These are phyloP conservation scores for Hypomontagnella monticulosa DNA, from an alignment of 495 filamentous ascomycete genomes.

Conservation along the genomic window DNA sequence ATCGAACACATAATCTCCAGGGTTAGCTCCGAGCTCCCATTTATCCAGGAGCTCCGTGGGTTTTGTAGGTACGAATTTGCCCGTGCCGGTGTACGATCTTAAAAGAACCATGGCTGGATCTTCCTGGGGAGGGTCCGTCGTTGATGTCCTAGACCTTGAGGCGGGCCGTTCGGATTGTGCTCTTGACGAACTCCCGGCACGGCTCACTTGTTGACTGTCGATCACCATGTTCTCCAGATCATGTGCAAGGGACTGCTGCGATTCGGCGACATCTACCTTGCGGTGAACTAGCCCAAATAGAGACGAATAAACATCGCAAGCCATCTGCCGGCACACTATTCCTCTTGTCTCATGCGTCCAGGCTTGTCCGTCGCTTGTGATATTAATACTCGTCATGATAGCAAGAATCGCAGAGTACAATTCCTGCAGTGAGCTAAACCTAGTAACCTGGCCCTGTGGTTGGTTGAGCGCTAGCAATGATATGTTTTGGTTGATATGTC, in stretches of 20 bases:
- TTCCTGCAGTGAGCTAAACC: slow-evolving; percentile 26
- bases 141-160: slow-evolving; percentile 16
- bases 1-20: slow-evolving; percentile 41
- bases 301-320: slow-evolving; percentile 43
- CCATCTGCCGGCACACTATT: slow-evolving; percentile 28
- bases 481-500: slow-evolving; percentile 24
- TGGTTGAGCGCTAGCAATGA: slow-evolving; percentile 22
- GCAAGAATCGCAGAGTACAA: slow-evolving; percentile 20
- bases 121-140: slow-evolving; percentile 23
- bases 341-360: slow-evolving; percentile 8
- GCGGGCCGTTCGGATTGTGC: slow-evolving; percentile 22
- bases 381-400: slow-evolving; percentile 4
- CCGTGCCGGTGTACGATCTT: slow-evolving; percentile 43
- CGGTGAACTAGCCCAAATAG: slow-evolving; percentile 35
- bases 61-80: slow-evolving; percentile 39
- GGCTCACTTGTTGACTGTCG: slow-evolving; percentile 38
- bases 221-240: slow-evolving; percentile 33
- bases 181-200: slow-evolving; percentile 25
- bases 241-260: slow-evolving; percentile 12
- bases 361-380: not conserved
- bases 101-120: slow-evolving; percentile 44
- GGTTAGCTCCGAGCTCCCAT: slow-evolving; percentile 40
- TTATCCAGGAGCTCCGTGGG: slow-evolving; percentile 43
- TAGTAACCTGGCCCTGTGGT: slow-evolving; percentile 11
- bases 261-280: slow-evolving; percentile 7